Percentiles rank a stretch among this genome's conserved stretches.
Evolutionary conservation across 2,329 filamentous ascomycete genomes (phyloP).

Genomic region (Aspergillus awamori): DNA sequence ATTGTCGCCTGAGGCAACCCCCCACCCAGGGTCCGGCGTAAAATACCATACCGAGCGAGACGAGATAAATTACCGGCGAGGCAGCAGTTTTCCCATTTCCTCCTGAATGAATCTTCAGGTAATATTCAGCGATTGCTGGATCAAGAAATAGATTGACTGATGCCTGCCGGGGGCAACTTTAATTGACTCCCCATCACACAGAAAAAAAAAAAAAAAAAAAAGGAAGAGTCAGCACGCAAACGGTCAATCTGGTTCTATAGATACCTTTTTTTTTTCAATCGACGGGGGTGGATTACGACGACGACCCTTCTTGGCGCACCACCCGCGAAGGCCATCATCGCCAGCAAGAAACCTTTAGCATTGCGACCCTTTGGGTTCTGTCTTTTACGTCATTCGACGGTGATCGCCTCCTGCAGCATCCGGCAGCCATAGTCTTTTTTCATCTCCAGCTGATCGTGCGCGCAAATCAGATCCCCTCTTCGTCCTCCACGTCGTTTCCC

Average conservation of each 20-base stretch:
- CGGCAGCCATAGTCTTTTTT: background rate
- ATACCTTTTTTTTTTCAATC: no score
- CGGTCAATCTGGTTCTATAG: no score
- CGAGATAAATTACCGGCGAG: background rate
- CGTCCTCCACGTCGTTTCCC: background rate
- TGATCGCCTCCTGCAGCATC: constrained; percentile 11
- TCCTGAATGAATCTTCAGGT: background rate
- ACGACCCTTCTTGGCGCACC: no score
- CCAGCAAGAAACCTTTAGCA: background rate
- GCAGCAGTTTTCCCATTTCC: background rate
- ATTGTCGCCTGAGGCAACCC: constrained; percentile 4
- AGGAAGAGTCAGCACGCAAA: no score
- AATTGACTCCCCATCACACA: background rate
- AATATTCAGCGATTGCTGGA: background rate
- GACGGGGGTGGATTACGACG: no score
- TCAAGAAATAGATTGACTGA: background rate
- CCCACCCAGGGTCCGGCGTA: background rate
- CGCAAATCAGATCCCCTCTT: background rate
- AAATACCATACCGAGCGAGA: background rate
- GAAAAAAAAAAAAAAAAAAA: no score
- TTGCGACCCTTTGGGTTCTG: constrained; percentile 6
- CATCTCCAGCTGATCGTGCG: background rate
- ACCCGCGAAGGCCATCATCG: no score
- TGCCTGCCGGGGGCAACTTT: background rate
- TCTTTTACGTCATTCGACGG: constrained; percentile 19